Base-by-base conservation (phyloP, 768 basidiomycete species). In the Suillus tomentosus region DNA sequence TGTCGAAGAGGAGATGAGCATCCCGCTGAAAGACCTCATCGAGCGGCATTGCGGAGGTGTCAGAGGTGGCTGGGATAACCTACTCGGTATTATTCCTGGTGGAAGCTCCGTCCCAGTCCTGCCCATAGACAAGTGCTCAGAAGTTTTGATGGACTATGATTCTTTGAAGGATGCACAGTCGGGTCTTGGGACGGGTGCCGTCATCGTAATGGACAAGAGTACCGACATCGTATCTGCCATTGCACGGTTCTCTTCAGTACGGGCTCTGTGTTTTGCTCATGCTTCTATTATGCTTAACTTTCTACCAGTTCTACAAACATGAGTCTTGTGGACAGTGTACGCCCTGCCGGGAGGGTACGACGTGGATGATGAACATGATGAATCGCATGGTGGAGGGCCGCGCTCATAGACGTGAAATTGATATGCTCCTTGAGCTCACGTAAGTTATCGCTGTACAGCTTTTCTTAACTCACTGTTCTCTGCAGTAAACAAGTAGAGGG, bases 311-410 rank as follows among this genome's bases (percentile, higher is more conserved):
- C 81, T 98, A 98, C 83, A 96, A 97, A 78, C 96, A 98, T 79
- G 96, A 99, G 74, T 96, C 95, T 1, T 99, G 96, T 70, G 96
- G 96, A 15, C 96, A 99, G 74, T 98, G 96, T 71, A 96, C 95
- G 13, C 95, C 95, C 4, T 96, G 95, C 75, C 81, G 94, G 67
- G 92, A 95, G 72, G 95, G 95, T 43, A 99, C 96, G 2, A 97
- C 95, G 0, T 99, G 96, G 96, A 94, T 99, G 92, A 94, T 91
- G 87, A 96, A 98, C 79, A 98, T 99, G 95, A 99, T 99, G 96
- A 86, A 94, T 75, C 89, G 96, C 55, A 87, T 99, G 82, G 94
- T 92, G 19, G 91, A 93, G 72, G 96, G 96, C 3, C 86, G 96
- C 13, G 93, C 90, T 0, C 93, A 96, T 72, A 83, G 84, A 68